These are phyloP conservation scores for Eucalyptus polyanthemos DNA, from an alignment of 345 rosid species.

Conservation along the genomic window DNA sequence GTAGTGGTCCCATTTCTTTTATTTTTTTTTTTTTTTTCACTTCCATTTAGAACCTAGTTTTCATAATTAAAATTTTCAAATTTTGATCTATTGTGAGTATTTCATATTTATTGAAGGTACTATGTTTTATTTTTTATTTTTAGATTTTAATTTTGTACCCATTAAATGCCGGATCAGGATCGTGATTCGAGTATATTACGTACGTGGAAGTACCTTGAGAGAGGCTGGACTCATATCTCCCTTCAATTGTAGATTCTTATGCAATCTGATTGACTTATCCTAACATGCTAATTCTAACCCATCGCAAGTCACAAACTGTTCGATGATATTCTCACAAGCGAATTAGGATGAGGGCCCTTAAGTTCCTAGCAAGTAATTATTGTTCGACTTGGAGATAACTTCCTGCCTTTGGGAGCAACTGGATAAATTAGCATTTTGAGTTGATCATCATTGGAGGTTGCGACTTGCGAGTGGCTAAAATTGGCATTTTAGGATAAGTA, in stretches of 20 bases:
- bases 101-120: neutral
- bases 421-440: neutral
- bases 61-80: no score
- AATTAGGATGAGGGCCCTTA: neutral
- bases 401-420: neutral
- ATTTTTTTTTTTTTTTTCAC: neutral
- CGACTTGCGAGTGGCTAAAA: neutral
- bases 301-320: neutral
- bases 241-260: neutral
- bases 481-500: neutral
- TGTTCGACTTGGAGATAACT: neutral
- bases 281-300: neutral
- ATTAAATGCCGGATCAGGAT: neutral
- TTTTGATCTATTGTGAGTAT: neutral
- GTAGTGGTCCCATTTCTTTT: neutral
- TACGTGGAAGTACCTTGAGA: neutral
- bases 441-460: neutral
- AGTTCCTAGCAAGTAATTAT: neutral
- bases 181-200: neutral
- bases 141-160: no score
- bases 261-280: neutral
- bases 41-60: neutral
- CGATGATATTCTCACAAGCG: neutral
- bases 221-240: neutral
- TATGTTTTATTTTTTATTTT: no score